These are phyloP conservation scores for Malus sieversii DNA, from an alignment of 306 rosid genomes.

Conservation along the genomic window DNA sequence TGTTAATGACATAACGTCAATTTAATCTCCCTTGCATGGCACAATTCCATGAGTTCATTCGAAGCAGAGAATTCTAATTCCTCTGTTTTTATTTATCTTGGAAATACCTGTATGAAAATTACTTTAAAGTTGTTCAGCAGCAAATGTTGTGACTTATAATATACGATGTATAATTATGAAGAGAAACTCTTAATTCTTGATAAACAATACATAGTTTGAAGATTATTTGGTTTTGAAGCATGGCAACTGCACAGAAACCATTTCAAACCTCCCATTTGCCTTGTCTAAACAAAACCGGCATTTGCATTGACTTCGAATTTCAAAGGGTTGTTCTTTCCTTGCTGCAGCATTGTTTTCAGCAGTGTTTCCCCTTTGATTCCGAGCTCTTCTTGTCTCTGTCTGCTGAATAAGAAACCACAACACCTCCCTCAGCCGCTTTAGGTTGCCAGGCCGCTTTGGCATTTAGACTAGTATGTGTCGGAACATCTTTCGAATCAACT, in stretches of 20 bases:
- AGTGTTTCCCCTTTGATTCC: constrained; percentile 18
- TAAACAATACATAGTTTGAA: background rate
- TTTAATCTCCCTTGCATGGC: background rate
- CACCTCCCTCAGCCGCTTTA: constrained; percentile 19
- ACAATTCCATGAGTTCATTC: background rate
- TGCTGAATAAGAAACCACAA: constrained; percentile 18
- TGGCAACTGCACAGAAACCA: constrained; percentile 53
- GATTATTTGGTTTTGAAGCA: constrained; percentile 33
- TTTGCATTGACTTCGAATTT: constrained; percentile 52
- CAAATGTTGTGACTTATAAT: background rate
- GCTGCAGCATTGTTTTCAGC: constrained; percentile 52
- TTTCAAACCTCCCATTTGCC: constrained; percentile 69
- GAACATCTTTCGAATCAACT: constrained; percentile 5
- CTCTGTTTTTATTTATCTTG: no score
- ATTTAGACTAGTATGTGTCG: constrained; percentile 1
- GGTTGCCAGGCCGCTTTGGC: background rate
- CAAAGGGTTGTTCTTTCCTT: constrained; percentile 59
- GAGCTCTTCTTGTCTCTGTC: constrained; percentile 11
- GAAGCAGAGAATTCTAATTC: no score
- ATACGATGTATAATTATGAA: background rate
- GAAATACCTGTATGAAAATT: no score
- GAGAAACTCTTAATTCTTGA: background rate
- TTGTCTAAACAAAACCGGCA: constrained; percentile 24
- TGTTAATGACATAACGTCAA: background rate
- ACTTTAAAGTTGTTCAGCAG: background rate